A percentile compares a stretch with the other conserved stretches of the same genome.
phyloP scores from a whole-genome alignment of 1,139 yeast genomes.

The Hanseniaspora sp. region DNA sequence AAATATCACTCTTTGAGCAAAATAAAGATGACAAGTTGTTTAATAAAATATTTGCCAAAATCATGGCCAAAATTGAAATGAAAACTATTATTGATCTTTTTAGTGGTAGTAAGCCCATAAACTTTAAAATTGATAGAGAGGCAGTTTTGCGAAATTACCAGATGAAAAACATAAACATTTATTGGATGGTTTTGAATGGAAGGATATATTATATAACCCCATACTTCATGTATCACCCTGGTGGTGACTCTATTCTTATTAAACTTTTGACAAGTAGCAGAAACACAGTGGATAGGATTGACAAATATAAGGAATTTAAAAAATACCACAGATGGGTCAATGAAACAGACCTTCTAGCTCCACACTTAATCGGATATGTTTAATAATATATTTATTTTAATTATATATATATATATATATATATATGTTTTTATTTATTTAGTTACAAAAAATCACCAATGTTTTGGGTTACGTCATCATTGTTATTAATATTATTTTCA shows the following conservation, averaged over 20 bases:
- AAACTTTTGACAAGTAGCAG: slow-evolving; percentile 24
- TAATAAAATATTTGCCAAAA: slow-evolving; percentile 3
- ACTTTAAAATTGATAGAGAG: slow-evolving; percentile 47
- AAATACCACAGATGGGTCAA: slow-evolving; percentile 86
- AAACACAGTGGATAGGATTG: slow-evolving; percentile 7
- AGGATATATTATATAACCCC: slow-evolving; percentile 77
- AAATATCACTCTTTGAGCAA: slow-evolving; percentile 11
- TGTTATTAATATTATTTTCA: not conserved
- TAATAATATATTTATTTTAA: not conserved
- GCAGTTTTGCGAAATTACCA: slow-evolving; percentile 52
- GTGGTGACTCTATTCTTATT: slow-evolving; percentile 72
- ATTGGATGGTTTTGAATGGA: slow-evolving; percentile 72
- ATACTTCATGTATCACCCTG: slow-evolving; percentile 81
- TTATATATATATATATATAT: not conserved
- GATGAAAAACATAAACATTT: slow-evolving; percentile 42
- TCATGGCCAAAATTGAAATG: not conserved
- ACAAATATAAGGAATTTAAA: slow-evolving; percentile 52
- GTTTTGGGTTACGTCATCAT: not conserved
- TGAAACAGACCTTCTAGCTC: slow-evolving; percentile 67
- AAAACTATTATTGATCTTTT: not conserved
- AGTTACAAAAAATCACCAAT: not conserved
- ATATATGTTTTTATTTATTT: not conserved
- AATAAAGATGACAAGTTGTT: not conserved
- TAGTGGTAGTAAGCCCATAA: slow-evolving; percentile 23
- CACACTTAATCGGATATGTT: slow-evolving; percentile 55